These are phyloP conservation scores for Meripilus lineatus DNA, from an alignment of 1,284 basidiomycete species.

Conservation along the genomic window DNA sequence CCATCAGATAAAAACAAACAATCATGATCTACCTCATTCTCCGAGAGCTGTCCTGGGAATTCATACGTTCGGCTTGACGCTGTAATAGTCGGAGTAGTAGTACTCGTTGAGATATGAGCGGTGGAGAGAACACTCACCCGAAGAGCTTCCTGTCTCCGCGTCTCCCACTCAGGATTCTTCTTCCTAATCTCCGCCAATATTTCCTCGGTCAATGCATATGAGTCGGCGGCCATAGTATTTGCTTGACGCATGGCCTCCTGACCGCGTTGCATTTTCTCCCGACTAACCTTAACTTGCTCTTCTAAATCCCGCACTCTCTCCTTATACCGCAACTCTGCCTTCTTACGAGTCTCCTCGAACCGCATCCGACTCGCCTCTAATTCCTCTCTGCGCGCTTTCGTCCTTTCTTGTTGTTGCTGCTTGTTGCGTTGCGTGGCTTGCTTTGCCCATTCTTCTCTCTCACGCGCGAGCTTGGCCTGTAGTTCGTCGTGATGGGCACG, in stretches of 20 bases:
- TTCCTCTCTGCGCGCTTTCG: conserved; percentile 6
- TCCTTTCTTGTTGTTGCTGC: conserved; percentile 35
- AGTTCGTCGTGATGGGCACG: conserved; percentile 25
- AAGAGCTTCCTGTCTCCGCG: conserved; percentile 41
- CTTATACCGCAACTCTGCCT: conserved; percentile 22
- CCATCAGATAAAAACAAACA: not conserved
- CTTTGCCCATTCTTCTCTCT: conserved; percentile 57
- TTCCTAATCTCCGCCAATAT: conserved; percentile 41
- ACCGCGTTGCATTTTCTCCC: conserved; percentile 9
- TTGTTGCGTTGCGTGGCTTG: conserved; percentile 42
- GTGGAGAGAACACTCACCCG: conserved; percentile 23
- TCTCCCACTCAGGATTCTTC: conserved; percentile 59
- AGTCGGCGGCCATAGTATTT: not conserved
- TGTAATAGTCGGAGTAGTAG: conserved; percentile 3
- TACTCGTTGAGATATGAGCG: conserved; percentile 1
- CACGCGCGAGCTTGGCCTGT: conserved; percentile 44
- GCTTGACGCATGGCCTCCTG: conserved; percentile 1
- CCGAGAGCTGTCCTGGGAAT: conserved; percentile 2
- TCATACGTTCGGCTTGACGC: conserved; percentile 20
- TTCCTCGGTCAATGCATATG: conserved; percentile 21
- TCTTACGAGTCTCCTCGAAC: conserved; percentile 18
- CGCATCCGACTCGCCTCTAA: conserved; percentile 9
- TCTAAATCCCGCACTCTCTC: conserved; percentile 20
- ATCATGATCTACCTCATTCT: not conserved
- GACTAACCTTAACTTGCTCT: conserved; percentile 18